phyloP scores from a whole-genome alignment of 1,139 yeast species.

The Pichia sp. region DNA sequence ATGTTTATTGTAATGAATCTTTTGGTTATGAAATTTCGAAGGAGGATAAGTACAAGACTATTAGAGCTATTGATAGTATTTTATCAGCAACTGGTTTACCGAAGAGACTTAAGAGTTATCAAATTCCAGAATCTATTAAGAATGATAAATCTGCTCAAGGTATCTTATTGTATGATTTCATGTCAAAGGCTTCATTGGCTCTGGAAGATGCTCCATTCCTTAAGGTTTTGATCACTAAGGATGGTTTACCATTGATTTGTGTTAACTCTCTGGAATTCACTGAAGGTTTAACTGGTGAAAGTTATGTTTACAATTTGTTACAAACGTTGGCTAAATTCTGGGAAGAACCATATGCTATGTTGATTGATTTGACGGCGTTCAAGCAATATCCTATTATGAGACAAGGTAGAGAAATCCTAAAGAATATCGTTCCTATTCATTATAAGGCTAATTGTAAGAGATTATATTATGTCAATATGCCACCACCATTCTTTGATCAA shows the following conservation, averaged over 20 bases:
- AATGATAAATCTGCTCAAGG: slow-evolving; percentile 45
- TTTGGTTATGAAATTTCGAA: slow-evolving; percentile 22
- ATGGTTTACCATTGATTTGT: slow-evolving; percentile 71
- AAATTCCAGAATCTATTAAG: slow-evolving; percentile 51
- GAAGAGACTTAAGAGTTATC: slow-evolving; percentile 45
- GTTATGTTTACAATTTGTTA: slow-evolving; percentile 58
- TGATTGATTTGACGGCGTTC: slow-evolving; percentile 71
- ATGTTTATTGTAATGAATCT: slow-evolving; percentile 22
- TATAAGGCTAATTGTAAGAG: slow-evolving; percentile 54
- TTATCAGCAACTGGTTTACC: slow-evolving; percentile 43
- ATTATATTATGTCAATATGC: slow-evolving; percentile 59
- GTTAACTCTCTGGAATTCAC: slow-evolving; percentile 46
- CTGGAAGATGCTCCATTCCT: slow-evolving; percentile 51
- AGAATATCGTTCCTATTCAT: slow-evolving; percentile 45
- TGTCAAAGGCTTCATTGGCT: slow-evolving; percentile 63
- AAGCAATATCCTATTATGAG: slow-evolving; percentile 30
- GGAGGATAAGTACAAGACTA: slow-evolving; percentile 27
- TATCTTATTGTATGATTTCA: slow-evolving; percentile 63
- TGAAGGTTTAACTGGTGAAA: slow-evolving; percentile 49
- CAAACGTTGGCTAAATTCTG: slow-evolving; percentile 73
- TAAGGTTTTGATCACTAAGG: slow-evolving; percentile 63
- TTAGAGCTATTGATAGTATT: slow-evolving; percentile 32
- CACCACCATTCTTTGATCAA: slow-evolving; percentile 38
- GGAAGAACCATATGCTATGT: slow-evolving; percentile 63
- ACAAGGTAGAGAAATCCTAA: slow-evolving; percentile 34